phyloP scores from a whole-genome alignment of 129 eudicot species.

The Artemisia tridentata region DNA sequence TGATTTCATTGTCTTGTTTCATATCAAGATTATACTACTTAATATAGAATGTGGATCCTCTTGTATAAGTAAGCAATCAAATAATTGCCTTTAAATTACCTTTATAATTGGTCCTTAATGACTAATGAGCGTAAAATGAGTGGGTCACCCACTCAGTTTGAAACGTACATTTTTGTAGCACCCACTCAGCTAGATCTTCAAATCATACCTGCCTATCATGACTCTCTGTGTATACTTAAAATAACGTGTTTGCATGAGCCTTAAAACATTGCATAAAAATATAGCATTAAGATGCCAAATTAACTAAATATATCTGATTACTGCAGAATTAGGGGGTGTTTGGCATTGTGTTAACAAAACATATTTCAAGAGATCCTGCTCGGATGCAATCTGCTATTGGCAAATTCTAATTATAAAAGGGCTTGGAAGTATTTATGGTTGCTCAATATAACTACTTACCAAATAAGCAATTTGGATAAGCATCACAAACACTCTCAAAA shows the following conservation, averaged over 20 bases:
- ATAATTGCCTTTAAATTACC: not conserved
- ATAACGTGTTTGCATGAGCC: not conserved
- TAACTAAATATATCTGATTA: not conserved
- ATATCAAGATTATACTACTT: slow-evolving; percentile 1
- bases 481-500: no score
- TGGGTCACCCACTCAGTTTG: not conserved
- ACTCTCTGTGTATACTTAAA: not conserved
- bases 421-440: no score
- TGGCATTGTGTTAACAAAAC: no score
- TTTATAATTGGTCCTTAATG: not conserved
- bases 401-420: no score
- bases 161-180: not conserved
- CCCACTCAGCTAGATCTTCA: not conserved
- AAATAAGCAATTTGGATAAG: no score
- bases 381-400: no score
- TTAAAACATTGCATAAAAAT: not conserved
- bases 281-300: not conserved
- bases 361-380: not conserved
- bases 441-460: no score
- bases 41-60: not conserved
- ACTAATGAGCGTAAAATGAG: not conserved
- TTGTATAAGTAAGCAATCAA: slow-evolving; percentile 3
- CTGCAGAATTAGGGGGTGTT: not conserved
- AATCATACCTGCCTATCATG: not conserved
- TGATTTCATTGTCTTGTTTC: not conserved